Evolutionary conservation across 768 basidiomycete genomes (phyloP), one percentile per base, ranked within the genome.

Genomic region (Obba rivulosa): DNA sequence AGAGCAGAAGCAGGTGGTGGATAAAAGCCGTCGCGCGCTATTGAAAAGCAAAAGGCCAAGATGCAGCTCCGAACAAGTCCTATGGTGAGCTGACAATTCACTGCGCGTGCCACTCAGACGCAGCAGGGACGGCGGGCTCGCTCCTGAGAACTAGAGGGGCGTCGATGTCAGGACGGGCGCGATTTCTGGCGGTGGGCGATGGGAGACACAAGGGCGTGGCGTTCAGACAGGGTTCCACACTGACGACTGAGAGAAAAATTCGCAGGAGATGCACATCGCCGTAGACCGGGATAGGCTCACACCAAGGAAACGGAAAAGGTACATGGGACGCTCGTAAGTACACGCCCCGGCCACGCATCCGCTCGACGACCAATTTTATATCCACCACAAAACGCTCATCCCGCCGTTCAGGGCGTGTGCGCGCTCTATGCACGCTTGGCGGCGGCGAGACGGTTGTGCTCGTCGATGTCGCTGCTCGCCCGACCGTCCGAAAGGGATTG

Each of bases 381-480:
- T 22, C 17, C 8, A 39, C 38, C 21, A 22, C 38, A n/a, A 39
- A 5, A 39, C 21, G 7, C 38, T 17, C 21, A 7, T 39, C 28
- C 28, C 28, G 28, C 5, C 28, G 28, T 7, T 13, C 5, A 31
- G 7, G 28, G 28, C 28, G 13, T 31, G 5, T 31, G 28, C 28
- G 28, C 28, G 28, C 5, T 31, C 28, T 31, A 31, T 13, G 28
- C 28, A 31, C 34, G 48, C 23, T 49, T 31, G 7, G 64, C 50
- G 4, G 67, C 66, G 14, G 85, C 84, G 17, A 80, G 72, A 22
- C 72, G 70, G 62, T 90, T 85, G 57, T 90, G 87, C 54, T 81
- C 81, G 50, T 86, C 85, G 55, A 90, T 89, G 57, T 87, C 75
- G 49, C 87, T 89, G 61, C 25, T 24, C 24, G 43, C 35, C 45